Conservation (phyloP, 495 filamentous ascomycete genomes). For the Pyronema omphalodes region DNA sequence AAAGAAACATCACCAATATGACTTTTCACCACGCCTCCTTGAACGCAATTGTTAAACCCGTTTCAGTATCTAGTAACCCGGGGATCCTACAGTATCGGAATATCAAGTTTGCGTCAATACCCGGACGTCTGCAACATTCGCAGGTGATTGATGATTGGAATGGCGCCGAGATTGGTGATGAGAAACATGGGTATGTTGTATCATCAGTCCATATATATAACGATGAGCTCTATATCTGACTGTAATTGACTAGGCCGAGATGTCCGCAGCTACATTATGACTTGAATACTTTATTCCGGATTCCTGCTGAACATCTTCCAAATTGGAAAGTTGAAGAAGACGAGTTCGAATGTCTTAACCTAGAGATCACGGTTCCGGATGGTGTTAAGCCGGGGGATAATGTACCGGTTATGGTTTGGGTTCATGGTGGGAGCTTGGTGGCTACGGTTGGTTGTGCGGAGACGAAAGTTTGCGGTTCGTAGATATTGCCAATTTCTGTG, state of each 20-base stretch:
- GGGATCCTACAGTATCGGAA: slow-evolving; percentile 1
- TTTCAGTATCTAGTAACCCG: neutral
- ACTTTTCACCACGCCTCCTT: neutral
- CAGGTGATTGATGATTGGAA: neutral
- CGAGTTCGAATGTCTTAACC: slow-evolving; percentile 3
- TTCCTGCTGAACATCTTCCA: neutral
- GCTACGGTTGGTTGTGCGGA: neutral
- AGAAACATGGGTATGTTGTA: neutral
- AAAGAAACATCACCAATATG: neutral
- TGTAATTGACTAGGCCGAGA: neutral
- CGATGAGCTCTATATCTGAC: neutral
- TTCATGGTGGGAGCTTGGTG: slow-evolving; percentile 39
- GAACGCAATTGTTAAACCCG: neutral
- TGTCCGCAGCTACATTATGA: neutral
- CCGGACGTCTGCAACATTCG: neutral
- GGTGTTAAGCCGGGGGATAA: slow-evolving; percentile 8
- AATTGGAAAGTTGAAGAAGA: neutral
- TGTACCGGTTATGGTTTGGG: slow-evolving; percentile 40
- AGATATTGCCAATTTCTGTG: no score
- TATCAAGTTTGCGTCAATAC: neutral
- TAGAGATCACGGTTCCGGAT: neutral
- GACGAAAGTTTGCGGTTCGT: neutral
- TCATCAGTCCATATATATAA: neutral
- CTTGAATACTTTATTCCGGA: neutral
- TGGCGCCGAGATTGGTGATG: neutral